Conservation (phyloP, 768 basidiomycete species). For the Rhizopogon vesiculosus region DNA sequence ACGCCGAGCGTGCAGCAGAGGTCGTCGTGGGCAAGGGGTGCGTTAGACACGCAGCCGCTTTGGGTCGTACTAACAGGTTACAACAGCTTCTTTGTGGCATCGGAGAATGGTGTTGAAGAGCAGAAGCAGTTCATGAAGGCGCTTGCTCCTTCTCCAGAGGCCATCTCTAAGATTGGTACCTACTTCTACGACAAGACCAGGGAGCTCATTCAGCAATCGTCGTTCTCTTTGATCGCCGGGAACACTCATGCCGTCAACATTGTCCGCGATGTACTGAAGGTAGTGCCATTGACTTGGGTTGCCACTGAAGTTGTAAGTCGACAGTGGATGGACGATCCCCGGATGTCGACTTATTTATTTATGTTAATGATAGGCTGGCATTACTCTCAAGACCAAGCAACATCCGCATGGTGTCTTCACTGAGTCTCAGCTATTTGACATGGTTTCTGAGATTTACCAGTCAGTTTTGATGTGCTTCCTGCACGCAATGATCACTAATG, state of each 20-base stretch:
- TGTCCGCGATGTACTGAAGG: conserved; percentile 61
- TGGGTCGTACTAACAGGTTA: conserved; percentile 1
- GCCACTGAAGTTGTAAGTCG: conserved; percentile 60
- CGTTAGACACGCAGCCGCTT: conserved; percentile 4
- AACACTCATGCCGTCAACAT: conserved; percentile 56
- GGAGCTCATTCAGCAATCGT: conserved; percentile 47
- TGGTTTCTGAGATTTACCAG: conserved; percentile 70
- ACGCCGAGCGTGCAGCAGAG: conserved; percentile 43
- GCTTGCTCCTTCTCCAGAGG: conserved; percentile 43
- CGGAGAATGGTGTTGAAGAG: conserved; percentile 30
- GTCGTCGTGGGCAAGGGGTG: conserved; percentile 62
- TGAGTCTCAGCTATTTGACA: conserved; percentile 53
- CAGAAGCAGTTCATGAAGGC: conserved; percentile 46
- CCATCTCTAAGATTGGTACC: conserved; percentile 43
- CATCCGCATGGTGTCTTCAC: conserved; percentile 57
- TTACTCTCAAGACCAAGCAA: conserved; percentile 57
- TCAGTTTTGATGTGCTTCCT: conserved; percentile 19
- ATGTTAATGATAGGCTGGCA: conserved; percentile 51
- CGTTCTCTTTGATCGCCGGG: conserved; percentile 54
- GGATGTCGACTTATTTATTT: neutral
- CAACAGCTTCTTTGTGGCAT: conserved; percentile 61
- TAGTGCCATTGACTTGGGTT: conserved; percentile 65
- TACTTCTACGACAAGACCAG: conserved; percentile 67
- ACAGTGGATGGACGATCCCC: neutral
- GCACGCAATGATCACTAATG: neutral